Conservation (phyloP, 1,284 basidiomycete genomes). For the Moniliella sp. region DNA sequence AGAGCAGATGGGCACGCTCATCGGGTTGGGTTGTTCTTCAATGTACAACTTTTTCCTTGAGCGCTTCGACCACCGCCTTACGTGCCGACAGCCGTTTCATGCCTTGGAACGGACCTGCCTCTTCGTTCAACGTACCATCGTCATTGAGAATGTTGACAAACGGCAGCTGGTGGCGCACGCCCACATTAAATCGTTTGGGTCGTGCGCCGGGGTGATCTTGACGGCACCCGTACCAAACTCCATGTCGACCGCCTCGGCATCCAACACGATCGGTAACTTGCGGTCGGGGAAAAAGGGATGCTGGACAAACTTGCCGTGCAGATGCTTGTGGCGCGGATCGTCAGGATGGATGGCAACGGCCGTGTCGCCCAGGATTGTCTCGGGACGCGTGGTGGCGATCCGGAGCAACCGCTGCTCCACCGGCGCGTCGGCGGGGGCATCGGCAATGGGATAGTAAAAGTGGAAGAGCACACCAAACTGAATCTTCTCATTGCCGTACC, state of each 20-base stretch:
- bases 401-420: slow-evolving; percentile 79
- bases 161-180: slow-evolving; percentile 62
- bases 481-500: slow-evolving; percentile 79
- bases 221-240: slow-evolving; percentile 93
- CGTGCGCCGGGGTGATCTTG: slow-evolving; percentile 98
- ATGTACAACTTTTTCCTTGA: slow-evolving; percentile 76
- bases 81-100: slow-evolving; percentile 77
- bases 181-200: slow-evolving; percentile 95
- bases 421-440: slow-evolving; percentile 62
- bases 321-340: slow-evolving; percentile 77
- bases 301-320: slow-evolving; percentile 73
- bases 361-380: slow-evolving; percentile 96
- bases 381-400: slow-evolving; percentile 89
- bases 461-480: slow-evolving; percentile 92
- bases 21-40: slow-evolving; percentile 55
- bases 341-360: slow-evolving; percentile 90
- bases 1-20: slow-evolving; percentile 31
- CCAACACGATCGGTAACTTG: slow-evolving; percentile 68
- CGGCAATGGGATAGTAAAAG: slow-evolving; percentile 77
- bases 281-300: slow-evolving; percentile 72
- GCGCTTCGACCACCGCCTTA: slow-evolving; percentile 56
- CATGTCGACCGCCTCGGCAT: slow-evolving; percentile 73
- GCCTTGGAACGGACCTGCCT: slow-evolving; percentile 55
- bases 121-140: slow-evolving; percentile 82
- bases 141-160: slow-evolving; percentile 94